Evolutionary conservation across 148 eudicot genomes (phyloP).

Genomic region (Vaccinium vitisidaea): DNA sequence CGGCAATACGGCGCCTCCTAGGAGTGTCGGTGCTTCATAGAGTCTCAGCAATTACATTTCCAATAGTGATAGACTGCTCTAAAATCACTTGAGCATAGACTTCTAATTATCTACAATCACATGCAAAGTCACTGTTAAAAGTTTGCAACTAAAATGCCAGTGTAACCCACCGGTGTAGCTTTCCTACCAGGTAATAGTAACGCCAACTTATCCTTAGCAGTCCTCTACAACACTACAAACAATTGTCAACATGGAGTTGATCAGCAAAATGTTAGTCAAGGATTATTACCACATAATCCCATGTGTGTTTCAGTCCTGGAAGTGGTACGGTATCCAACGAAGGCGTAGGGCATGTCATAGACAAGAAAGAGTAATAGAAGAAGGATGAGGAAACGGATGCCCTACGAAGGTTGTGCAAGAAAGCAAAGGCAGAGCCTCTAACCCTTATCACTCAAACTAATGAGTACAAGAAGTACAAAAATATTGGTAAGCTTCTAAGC

Average conservation of each 20-base stretch:
- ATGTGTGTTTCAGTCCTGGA: neutral
- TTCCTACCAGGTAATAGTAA: neutral
- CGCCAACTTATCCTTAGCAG: neutral
- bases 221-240: neutral
- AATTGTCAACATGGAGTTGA: neutral
- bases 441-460: neutral
- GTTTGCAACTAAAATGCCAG: neutral
- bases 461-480: neutral
- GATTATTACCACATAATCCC: neutral
- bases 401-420: neutral
- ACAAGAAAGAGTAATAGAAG: neutral
- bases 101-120: neutral
- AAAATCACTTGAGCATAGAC: neutral
- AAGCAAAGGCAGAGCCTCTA: neutral
- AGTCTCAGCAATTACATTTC: neutral
- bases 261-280: neutral
- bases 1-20: no score
- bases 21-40: no score
- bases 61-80: neutral
- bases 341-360: neutral
- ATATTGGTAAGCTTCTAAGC: neutral
- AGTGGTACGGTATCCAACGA: neutral
- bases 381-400: neutral
- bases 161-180: neutral
- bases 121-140: neutral